Evolutionary conservation across 1,284 basidiomycete species (phyloP), one percentile per base, ranked within the genome.

Genomic region (Ustilago sp.): DNA sequence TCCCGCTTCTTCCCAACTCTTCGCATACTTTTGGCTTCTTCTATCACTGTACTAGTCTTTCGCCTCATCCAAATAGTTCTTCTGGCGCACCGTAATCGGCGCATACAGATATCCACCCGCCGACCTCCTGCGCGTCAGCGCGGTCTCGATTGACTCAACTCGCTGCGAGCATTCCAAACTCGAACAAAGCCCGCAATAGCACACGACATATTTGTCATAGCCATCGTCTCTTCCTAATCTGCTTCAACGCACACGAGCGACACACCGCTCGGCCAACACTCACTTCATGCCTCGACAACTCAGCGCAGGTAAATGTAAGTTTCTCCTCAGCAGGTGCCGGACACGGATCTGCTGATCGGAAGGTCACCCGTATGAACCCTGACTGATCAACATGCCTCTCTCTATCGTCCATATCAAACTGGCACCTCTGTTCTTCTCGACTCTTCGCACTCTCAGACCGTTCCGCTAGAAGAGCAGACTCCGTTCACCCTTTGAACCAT

Each of bases 1-100:
- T 79, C 32, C 76, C 72, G 48, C 76, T 75, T 52, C 66, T 77
- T 34, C 68, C 74, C 41, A 79, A 75, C 69, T 73, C 77, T 63
- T 75, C 72, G 32, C 74, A 73, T 71, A 79, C 68, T n/a, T 55
- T 73, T 38, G 74, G 77, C 17, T 72, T 73, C 66, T 79, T 79
- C 63, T 75, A 79, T 54, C 68, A 72, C 60, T 62, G 68, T 77
- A 76, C 68, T n/a, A 70, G 58, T 56, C 61, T 53, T 35, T 56
- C 60, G 35, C 62, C 56, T 38, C 48, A 52, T 45, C 50, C 12
- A 48, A 38, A 31, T 57, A 63, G 57, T 59, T 38, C 64, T n/a
- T 47, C 38, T 47, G 54, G 63, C 62, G 69, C 69, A 60, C 69
- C 64, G 51, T 72, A 67, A 39, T 28, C 43, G 47, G 60, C 64